These are phyloP conservation scores for Boletus subcaerulescens DNA, from an alignment of 768 basidiomycete genomes.

Conservation along the genomic window DNA sequence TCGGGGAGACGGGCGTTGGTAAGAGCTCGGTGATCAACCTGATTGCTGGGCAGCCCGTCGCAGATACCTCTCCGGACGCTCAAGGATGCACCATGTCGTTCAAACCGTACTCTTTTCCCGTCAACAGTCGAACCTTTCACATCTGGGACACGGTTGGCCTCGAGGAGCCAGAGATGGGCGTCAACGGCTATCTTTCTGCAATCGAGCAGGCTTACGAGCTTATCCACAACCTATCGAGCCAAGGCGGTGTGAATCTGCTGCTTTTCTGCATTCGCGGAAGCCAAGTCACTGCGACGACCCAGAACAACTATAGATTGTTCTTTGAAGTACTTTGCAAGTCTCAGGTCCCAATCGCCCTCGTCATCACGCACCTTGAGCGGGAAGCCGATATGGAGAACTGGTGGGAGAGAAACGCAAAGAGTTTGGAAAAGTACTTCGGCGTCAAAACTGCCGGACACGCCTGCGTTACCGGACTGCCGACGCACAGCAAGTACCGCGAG, in stretches of 20 bases:
- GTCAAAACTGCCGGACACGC: constrained; percentile 31
- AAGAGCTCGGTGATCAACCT: constrained; percentile 36
- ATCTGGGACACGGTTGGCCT: constrained; percentile 39
- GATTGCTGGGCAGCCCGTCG: constrained; percentile 26
- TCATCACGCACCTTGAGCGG: constrained; percentile 41
- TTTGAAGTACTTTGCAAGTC: constrained; percentile 40
- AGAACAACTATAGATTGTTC: constrained; percentile 42
- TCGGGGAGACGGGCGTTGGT: constrained; percentile 42
- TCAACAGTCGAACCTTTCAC: constrained; percentile 15
- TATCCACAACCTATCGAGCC: constrained; percentile 27
- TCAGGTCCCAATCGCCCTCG: constrained; percentile 29
- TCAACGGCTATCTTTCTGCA: constrained; percentile 25
- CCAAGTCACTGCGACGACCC: constrained; percentile 35
- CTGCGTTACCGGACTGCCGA: constrained; percentile 34
- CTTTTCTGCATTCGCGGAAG: constrained; percentile 43
- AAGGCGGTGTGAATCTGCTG: constrained; percentile 39
- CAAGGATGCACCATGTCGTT: constrained; percentile 39
- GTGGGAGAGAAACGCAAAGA: constrained; percentile 30
- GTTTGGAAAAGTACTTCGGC: constrained; percentile 24
- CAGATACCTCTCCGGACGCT: constrained; percentile 26
- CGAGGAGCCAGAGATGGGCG: constrained; percentile 29
- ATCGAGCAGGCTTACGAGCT: constrained; percentile 33
- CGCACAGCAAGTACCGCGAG: constrained; percentile 26
- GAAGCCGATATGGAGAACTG: constrained; percentile 34
- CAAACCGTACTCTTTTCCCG: constrained; percentile 24